Evolutionary conservation across 2,329 filamentous ascomycete genomes (phyloP), one percentile per base, ranked within the genome.

Genomic region (Penicillium sp.): DNA sequence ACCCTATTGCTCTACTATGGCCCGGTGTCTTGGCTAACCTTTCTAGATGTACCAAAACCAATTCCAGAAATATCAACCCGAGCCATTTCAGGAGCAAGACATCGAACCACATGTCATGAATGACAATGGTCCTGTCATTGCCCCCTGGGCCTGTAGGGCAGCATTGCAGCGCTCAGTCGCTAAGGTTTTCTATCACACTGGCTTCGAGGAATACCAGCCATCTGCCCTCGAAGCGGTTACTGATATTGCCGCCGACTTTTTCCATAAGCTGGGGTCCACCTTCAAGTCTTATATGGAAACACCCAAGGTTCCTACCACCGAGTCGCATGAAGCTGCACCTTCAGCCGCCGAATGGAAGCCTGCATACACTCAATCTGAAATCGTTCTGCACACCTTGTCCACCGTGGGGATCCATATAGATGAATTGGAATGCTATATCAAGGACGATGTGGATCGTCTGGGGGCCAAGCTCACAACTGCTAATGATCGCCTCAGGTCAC

Each of bases 181-280:
- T 57, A 96, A 97, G 75, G 86, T 99, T 45, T 93, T 97, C 68
- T 99, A 97, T 70, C 91, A 96, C 71, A 90, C 92, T 40, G 94
- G 94, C 0, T 99, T 97, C 63, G 94, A 99, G 75, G 94, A 99
- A 71, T 90, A 95, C 61, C 94, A 99, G 71, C 94, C 94, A 15
- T 96, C 92, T 40, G 93, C 94, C 29, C 80, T 99, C 31, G 94
- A 99, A 65, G 85, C 90, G 0, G 85, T 96, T 38, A 96, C 94
- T 0, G 92, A 96, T 66, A 85, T 97, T 51, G 92, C 92, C 0
- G 87, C 87, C 3, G 90, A 95, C 66, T 99, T 93, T 71, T 96
- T 99, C 68, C 82, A 86, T 57, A 96, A 95, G 71, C 81, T 99
- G 10, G 86, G 88, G 16, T 83, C 84, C 58, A 92, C 90, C 0